Conservation (phyloP, 257 asterid species). For the Solanum tarapatanum region DNA sequence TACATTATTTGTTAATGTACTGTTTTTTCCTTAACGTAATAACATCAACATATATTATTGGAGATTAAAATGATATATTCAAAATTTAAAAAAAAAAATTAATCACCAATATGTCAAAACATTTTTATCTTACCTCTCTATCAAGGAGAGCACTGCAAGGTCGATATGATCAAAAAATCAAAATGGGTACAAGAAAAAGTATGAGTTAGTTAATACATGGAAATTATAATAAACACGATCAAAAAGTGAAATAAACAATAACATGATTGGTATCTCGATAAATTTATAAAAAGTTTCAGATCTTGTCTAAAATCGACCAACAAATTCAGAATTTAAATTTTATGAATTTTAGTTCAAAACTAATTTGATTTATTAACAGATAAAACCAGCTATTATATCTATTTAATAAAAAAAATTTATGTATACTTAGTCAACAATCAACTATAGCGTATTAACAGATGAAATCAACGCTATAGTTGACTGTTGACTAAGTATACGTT, state of each 20-base stretch:
- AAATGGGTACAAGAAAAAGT: neutral
- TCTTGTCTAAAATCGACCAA: neutral
- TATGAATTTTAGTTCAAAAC: neutral
- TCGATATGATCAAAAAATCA: neutral
- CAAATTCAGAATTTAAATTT: neutral
- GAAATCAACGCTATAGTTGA: too few species aligned
- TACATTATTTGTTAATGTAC: neutral
- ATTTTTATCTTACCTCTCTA: neutral
- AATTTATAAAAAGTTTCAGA: neutral
- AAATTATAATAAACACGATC: neutral
- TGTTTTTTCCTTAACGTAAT: neutral
- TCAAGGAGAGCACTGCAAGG: neutral
- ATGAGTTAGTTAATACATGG: neutral
- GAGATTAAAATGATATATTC: neutral
- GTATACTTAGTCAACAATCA: neutral
- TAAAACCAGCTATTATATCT: neutral
- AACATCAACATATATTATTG: neutral
- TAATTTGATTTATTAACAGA: neutral
- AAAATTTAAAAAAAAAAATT: neutral
- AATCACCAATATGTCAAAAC: neutral
- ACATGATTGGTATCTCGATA: neutral
- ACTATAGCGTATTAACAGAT: too few species aligned
- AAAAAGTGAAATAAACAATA: neutral
- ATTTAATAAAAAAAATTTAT: too few species aligned
- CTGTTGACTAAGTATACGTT: too few species aligned